A percentile compares a stretch with the other conserved stretches of the same genome.
Conservation (phyloP, 768 basidiomycete genomes). For the Suillus bovinus region DNA sequence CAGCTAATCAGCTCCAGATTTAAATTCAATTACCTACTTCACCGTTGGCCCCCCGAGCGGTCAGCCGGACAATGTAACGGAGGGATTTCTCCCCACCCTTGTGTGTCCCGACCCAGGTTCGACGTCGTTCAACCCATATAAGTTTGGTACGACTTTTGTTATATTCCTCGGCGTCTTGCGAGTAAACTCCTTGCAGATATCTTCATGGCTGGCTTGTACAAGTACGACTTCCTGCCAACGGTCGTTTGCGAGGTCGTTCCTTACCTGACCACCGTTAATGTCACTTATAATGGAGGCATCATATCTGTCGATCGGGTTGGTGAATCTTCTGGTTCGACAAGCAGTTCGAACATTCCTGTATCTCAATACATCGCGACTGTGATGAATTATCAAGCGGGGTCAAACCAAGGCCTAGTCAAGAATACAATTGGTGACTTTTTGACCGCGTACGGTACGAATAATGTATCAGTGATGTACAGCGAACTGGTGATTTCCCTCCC, state of each 20-base stretch:
- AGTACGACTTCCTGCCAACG: slow-evolving; percentile 16
- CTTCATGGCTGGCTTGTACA: slow-evolving; percentile 10
- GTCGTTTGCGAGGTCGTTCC: slow-evolving; percentile 14
- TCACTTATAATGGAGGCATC: slow-evolving; percentile 12
- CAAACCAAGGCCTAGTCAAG: neutral
- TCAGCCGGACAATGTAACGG: neutral
- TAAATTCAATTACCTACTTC: neutral
- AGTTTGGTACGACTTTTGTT: slow-evolving; percentile 1
- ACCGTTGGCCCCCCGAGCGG: neutral
- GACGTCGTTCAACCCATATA: neutral
- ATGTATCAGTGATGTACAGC: neutral
- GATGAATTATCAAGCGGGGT: slow-evolving; percentile 1
- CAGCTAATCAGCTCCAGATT: neutral
- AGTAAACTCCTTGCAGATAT: neutral
- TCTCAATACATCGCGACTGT: slow-evolving; percentile 4
- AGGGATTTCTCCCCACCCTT: slow-evolving; percentile 9
- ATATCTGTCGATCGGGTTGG: neutral
- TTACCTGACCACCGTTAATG: slow-evolving; percentile 14
- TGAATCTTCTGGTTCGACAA: neutral
- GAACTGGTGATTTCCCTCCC: neutral
- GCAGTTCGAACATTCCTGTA: neutral
- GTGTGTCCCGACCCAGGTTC: slow-evolving; percentile 4
- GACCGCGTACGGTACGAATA: neutral
- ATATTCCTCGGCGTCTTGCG: neutral
- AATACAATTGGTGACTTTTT: slow-evolving; percentile 10